phyloP scores from a whole-genome alignment of 768 basidiomycete genomes.

The Russula sp. region DNA sequence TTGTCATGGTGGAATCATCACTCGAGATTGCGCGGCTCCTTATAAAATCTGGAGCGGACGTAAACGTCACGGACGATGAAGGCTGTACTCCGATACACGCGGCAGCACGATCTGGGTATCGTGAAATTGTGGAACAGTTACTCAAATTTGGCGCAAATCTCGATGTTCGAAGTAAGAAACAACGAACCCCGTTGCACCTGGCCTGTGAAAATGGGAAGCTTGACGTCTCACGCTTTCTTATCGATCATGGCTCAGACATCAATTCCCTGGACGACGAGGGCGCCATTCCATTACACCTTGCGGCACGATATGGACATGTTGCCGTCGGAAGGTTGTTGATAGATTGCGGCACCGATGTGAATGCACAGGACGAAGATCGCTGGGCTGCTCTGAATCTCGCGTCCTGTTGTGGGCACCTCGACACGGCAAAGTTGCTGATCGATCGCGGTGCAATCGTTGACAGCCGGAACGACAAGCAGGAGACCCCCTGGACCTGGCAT shows the following conservation, averaged over 20 bases:
- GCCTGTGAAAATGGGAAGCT: not conserved
- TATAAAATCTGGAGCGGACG: not conserved
- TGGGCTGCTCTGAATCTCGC: not conserved
- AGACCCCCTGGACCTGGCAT: not conserved
- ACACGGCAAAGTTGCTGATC: not conserved
- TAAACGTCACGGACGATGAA: not conserved
- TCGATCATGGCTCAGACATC: not conserved
- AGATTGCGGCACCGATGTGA: not conserved
- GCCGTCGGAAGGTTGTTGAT: not conserved
- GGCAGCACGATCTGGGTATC: conserved; percentile 4
- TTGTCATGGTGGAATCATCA: not conserved
- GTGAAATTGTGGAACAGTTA: not conserved
- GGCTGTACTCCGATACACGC: conserved; percentile 15
- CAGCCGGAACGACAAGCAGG: not conserved
- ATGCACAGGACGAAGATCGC: not conserved
- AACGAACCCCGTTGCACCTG: not conserved
- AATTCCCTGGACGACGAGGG: not conserved
- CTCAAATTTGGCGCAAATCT: not conserved
- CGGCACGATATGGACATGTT: not conserved
- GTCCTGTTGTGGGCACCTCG: not conserved
- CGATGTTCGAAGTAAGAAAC: not conserved
- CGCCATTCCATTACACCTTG: not conserved
- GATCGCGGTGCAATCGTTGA: not conserved
- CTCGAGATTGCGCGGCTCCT: not conserved
- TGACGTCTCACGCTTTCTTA: not conserved